Base-by-base conservation (phyloP, 495 filamentous ascomycete species). In the Haplographium delicatum region DNA sequence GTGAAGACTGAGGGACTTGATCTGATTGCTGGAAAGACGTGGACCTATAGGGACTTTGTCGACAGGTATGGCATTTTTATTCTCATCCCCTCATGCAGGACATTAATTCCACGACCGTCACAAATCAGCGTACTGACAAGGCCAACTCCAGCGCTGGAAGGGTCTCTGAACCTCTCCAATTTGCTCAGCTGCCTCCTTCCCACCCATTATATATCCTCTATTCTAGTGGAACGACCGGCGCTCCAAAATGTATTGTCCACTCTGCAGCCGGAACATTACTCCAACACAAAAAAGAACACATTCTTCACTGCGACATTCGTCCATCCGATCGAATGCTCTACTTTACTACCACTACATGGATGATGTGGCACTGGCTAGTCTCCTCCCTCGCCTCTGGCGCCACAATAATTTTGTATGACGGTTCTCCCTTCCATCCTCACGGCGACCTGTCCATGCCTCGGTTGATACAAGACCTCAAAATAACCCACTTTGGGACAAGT, bases 161-260 rank as follows among this genome's bases (percentile, higher is more conserved):
- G 19, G 13, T 30, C 31, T 27, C 40, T n/a, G 27, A 20, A 3
- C 44, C 72, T 22, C 68, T 86, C 11, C 67, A 70, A 50, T 96
- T 96, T 65, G 72, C 74, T 50, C 85, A 88, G 61, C 74, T 98
- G 13, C 72, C 75, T 7, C 80, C 91, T 9, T 62, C 74, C 33
- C 82, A 88, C 55, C 85, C 85, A 16, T 79, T 85, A 63, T 68
- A 87, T 27, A 73, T 89, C 42, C 83, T 83, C 43, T 88, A 86
- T 65, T 81, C 76, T 1, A 78, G 72, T 11, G 85, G 85, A 7
- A 88, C 84, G 5, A 88, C 85, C 0, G 85, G 85, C 15, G 76
- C 71, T 39, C 85, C 85, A 23, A 89, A 89, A 62, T 85, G 82
- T 47, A 87, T 89, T 50, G 81, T 87, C 6, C 85, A 89, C 63